Percentiles rank a stretch among this genome's conserved stretches.
Evolutionary conservation across 2,329 filamentous ascomycete species (phyloP).

Genomic region (Gaeumannomyces tritici): DNA sequence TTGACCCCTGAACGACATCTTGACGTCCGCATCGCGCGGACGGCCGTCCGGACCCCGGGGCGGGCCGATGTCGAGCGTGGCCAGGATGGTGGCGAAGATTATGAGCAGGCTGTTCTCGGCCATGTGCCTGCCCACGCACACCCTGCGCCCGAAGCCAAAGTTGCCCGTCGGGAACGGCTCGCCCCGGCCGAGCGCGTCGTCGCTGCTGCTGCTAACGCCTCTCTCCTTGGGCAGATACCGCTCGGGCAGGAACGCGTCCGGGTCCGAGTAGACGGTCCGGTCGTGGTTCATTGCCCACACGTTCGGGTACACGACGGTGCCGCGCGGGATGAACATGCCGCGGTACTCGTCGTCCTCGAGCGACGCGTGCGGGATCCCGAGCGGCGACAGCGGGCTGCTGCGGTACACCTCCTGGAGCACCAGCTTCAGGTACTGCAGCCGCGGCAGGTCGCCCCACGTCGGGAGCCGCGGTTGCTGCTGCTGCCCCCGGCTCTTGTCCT

Average conservation of each 20-base stretch:
- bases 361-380: slow-evolving; percentile 28
- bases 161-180: slow-evolving; percentile 20
- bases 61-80: slow-evolving; percentile 16
- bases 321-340: slow-evolving; percentile 34
- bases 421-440: slow-evolving; percentile 25
- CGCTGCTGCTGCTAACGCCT: slow-evolving; percentile 9
- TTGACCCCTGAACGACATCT: slow-evolving; percentile 17
- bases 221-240: slow-evolving; percentile 14
- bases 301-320: slow-evolving; percentile 29
- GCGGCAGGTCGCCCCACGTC: slow-evolving; percentile 10
- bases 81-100: slow-evolving; percentile 21
- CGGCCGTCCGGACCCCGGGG: slow-evolving; percentile 10
- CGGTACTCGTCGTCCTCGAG: slow-evolving; percentile 28
- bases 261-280: slow-evolving; percentile 16
- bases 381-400: slow-evolving; percentile 20
- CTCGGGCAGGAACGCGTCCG: slow-evolving; percentile 21
- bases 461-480: slow-evolving; percentile 14
- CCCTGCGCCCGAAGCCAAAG: slow-evolving; percentile 34
- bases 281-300: slow-evolving; percentile 29
- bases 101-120: slow-evolving; percentile 37
- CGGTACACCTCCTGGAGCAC: slow-evolving; percentile 25
- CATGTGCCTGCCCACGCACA: slow-evolving; percentile 33
- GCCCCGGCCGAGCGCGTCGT: slow-evolving; percentile 6
- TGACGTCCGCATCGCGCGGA: slow-evolving; percentile 12
- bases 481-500: neutral